Percentiles rank a stretch among this genome's conserved stretches.
Conservation (phyloP, 2,329 filamentous ascomycete genomes). For the Aspergillus sp. region DNA sequence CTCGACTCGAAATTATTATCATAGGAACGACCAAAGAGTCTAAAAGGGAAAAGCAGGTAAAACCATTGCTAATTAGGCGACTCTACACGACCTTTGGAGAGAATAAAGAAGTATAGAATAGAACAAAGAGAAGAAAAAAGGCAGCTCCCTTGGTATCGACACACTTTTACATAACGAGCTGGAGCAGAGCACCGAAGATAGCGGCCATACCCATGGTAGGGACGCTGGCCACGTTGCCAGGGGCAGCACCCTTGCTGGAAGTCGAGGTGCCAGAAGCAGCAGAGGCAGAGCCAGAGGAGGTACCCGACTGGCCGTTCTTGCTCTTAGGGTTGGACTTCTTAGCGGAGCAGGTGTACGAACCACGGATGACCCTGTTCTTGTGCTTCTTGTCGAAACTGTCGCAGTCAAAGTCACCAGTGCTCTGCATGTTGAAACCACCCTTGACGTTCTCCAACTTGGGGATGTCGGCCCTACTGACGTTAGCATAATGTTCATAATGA, state of each 20-base stretch:
- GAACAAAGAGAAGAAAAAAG: constrained; percentile 25
- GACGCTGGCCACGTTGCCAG: constrained; percentile 26
- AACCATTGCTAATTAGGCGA: constrained; percentile 29
- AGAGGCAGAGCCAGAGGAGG: constrained; percentile 17
- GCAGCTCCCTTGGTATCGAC: constrained; percentile 15
- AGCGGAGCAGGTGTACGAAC: constrained; percentile 39
- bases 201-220: constrained; percentile 37
- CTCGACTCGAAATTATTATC: constrained; percentile 36
- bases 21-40: constrained; percentile 28
- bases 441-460: constrained; percentile 59
- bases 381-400: constrained; percentile 43
- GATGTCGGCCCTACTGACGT: constrained; percentile 33
- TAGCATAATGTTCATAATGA: constrained; percentile 24
- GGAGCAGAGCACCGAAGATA: constrained; percentile 38
- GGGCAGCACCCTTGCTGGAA: constrained; percentile 31
- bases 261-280: constrained; percentile 19
- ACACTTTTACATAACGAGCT: constrained; percentile 39
- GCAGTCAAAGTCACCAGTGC: constrained; percentile 57
- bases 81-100: constrained; percentile 26
- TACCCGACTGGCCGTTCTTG: constrained; percentile 21
- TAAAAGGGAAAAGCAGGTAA: constrained; percentile 14
- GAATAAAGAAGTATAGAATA: constrained; percentile 7
- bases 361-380: constrained; percentile 38
- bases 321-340: constrained; percentile 29
- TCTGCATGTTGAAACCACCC: constrained; percentile 63